Evolutionary conservation across 2,329 filamentous ascomycete species (phyloP), one percentile per base, ranked within the genome.

Genomic region (Onygena corvina): DNA sequence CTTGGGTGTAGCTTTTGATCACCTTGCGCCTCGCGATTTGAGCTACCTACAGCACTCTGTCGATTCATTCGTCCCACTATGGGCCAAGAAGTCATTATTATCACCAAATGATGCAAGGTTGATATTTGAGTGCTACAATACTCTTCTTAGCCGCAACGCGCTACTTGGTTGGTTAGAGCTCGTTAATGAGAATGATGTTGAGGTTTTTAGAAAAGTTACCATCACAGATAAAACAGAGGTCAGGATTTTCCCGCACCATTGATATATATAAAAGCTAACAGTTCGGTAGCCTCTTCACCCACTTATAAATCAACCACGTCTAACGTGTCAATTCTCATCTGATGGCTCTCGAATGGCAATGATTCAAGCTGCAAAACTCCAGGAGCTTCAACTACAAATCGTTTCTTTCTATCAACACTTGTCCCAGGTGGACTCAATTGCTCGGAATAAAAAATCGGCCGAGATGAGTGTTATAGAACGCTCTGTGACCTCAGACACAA

Each of bases 401-500:
- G 63, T 66, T 50, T 56, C 54, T 20, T 57, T 69, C 11, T 62
- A 60, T 29, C 62, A 67, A 48, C 50, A 55, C 11, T 52, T 69
- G 40, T 50, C 58, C 9, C 58, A 55, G 36, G 62, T 65, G 5
- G 58, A 66, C 34, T 56, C 61, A 38, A 59, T 61, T 21, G 61
- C 59, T 16, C 60, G 60, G 34, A 54, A 56, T 25, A 61, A 67
- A 16, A 69, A 67, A 47, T 64, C 66, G 18, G 67, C 65, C 35
- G 62, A 69, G 49, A 69, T 69, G 67, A 68, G 57, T 35, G 61
- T 59, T 3, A 48, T 69, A 38, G 65, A 69, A 50, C 59, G 66
- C n/a, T 69, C 67, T 18, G 53, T 69, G 44, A 67, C 66, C 46
- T 68, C 67, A 8, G 54, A 51, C 31, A 60, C 64, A n/a, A 64